Evolutionary conservation across 1,284 basidiomycete genomes (phyloP).

Genomic region (Rugosomyces carneus): DNA sequence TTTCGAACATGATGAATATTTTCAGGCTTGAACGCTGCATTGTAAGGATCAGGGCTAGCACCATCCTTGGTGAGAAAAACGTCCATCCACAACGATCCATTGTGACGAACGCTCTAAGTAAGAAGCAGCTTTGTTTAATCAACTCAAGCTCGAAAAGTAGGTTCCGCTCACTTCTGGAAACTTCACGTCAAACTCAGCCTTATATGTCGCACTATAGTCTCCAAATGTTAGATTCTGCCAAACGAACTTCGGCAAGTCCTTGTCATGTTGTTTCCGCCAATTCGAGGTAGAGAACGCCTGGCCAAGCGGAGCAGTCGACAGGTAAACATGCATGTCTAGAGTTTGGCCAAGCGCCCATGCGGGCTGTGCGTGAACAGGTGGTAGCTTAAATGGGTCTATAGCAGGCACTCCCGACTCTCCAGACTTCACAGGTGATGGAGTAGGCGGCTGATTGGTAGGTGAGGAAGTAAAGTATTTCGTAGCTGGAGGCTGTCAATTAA

Average conservation of each 20-base stretch:
- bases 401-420: slow-evolving; percentile 23
- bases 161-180: slow-evolving; percentile 59
- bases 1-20: slow-evolving; percentile 77
- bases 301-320: slow-evolving; percentile 59
- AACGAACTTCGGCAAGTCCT: slow-evolving; percentile 56
- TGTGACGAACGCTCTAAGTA: slow-evolving; percentile 65
- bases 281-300: slow-evolving; percentile 53
- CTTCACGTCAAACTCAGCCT: slow-evolving; percentile 60
- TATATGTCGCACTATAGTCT: slow-evolving; percentile 67
- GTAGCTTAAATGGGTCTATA: slow-evolving; percentile 39
- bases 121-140: background rate
- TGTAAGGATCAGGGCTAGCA: slow-evolving; percentile 57
- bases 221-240: slow-evolving; percentile 86
- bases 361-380: slow-evolving; percentile 45
- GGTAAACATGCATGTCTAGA: slow-evolving; percentile 69
- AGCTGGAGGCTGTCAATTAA: slow-evolving; percentile 24
- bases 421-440: slow-evolving; percentile 20
- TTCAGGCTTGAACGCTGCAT: slow-evolving; percentile 42
- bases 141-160: background rate
- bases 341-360: slow-evolving; percentile 56
- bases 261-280: slow-evolving; percentile 42
- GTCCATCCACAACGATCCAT: slow-evolving; percentile 84
- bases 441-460: slow-evolving; percentile 22
- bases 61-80: slow-evolving; percentile 72
- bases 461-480: slow-evolving; percentile 35